phyloP scores from a whole-genome alignment of 768 basidiomycete species.

The Tricholoma sp. region DNA sequence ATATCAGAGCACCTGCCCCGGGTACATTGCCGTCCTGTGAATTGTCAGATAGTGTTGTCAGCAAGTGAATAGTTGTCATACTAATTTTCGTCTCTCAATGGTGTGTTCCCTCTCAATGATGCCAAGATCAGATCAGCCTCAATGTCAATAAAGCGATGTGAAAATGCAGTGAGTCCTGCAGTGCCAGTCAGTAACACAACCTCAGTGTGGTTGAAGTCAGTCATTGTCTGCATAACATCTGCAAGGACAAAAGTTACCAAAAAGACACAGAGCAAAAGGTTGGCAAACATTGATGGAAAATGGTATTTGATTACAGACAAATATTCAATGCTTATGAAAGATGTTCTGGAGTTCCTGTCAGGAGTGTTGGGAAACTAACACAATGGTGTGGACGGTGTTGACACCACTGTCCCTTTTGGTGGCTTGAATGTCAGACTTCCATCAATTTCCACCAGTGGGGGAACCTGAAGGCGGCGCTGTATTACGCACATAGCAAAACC shows the following conservation, averaged over 20 bases:
- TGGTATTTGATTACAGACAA: background rate
- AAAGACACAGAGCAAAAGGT: background rate
- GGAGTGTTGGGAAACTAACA: background rate
- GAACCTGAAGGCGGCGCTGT: background rate
- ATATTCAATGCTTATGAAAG: background rate
- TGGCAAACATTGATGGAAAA: background rate
- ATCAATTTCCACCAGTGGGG: slow-evolving; percentile 42
- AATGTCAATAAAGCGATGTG: no score
- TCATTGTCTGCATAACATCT: background rate
- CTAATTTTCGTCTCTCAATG: no score
- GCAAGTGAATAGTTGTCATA: no score
- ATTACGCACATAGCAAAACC: background rate
- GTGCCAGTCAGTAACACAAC: no score
- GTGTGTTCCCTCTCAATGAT: no score
- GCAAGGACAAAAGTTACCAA: background rate
- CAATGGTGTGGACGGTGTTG: background rate
- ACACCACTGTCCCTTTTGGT: background rate
- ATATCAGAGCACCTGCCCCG: no score
- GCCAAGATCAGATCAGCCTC: no score
- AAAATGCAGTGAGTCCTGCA: no score
- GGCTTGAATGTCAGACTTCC: slow-evolving; percentile 29
- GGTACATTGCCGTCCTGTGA: no score
- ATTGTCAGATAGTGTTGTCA: no score
- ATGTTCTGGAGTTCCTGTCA: background rate
- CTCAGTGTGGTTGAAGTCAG: no score